Base-by-base conservation (phyloP, 768 basidiomycete species). In the Melanogaster broomeanus region DNA sequence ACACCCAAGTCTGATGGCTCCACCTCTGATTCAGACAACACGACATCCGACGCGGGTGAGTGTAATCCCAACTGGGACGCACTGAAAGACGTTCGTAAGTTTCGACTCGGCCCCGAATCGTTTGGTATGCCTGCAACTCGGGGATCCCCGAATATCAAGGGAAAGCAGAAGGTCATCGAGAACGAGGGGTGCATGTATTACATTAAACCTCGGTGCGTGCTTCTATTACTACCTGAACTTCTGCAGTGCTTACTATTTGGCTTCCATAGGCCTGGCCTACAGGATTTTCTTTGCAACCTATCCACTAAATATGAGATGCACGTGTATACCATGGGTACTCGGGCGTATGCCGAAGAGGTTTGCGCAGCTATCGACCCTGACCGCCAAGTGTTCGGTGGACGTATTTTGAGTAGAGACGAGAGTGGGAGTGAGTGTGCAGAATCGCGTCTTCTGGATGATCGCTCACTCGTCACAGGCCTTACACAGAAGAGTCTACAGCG, bases 291-390 rank as follows among this genome's bases (percentile, higher is more conserved):
- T 46, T 72, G 74, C 53, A 76, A 77, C 40, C 80, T 88, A 58
- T 80, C 89, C 31, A 73, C 75, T 44, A 85, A 89, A 63, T 99
- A 96, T 70, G 95, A 98, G 73, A 93, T 98, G 93, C 97, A 98
- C 68, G 95, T 99, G 42, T 99, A 99, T 71, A 99, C 96, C 21
- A 98, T 98, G 95, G 97, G 97, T 48, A 98, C 96, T 22, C 85
- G 97, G 40, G 88, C 93, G 40, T 99, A 98, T 70, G 97, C 97
- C 33, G 90, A 94, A 69, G 83, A 93, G 68, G 96, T 98, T 18
- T 97, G 94, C 69, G 82, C 87, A 42, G 88, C 92, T 24, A 92
- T 99, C 63, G 97, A 99, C 74, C 92, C 96, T 13, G 83, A 87
- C 45, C 84, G 85, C 5, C 85, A 77, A 68, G 76, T 88, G 57